These are phyloP conservation scores for Acanthamoeba royreba DNA, from an alignment of 208 protist genomes.

Conservation along the genomic window DNA sequence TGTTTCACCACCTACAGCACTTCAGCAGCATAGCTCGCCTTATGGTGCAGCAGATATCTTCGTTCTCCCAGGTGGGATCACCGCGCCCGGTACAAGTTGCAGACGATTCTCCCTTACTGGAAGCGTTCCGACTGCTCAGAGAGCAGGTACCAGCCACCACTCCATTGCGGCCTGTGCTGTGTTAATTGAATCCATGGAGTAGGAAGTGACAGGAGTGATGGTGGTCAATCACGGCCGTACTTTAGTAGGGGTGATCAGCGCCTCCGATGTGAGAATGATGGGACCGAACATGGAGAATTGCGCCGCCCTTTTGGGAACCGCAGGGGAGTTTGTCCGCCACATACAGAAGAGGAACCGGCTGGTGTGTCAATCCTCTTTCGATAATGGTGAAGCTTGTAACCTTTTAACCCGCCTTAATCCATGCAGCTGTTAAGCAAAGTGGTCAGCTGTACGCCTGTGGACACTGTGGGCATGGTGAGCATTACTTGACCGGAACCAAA, in stretches of 20 bases:
- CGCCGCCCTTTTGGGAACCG: neutral
- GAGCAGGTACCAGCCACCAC: neutral
- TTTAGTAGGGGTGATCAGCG: neutral
- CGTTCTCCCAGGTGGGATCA: neutral
- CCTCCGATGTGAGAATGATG: neutral
- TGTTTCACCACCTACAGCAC: neutral
- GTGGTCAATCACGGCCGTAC: neutral
- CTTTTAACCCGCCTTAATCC: neutral
- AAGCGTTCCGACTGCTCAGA: neutral
- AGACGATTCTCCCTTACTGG: neutral
- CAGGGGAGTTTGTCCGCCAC: neutral
- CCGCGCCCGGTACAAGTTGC: neutral
- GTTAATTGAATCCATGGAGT: neutral
- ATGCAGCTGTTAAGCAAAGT: neutral
- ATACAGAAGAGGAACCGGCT: neutral
- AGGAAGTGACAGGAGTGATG: neutral
- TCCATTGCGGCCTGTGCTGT: neutral
- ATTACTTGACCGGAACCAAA: too few species aligned
- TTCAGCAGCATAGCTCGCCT: neutral
- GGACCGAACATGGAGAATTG: neutral
- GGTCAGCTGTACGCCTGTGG: neutral
- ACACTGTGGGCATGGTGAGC: neutral
- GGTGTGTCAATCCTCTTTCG: too few species aligned
- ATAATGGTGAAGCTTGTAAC: too few species aligned
- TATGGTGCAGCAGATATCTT: neutral